Conservation (phyloP, 331 rosid genomes). For the Phaseolus coccineus region DNA sequence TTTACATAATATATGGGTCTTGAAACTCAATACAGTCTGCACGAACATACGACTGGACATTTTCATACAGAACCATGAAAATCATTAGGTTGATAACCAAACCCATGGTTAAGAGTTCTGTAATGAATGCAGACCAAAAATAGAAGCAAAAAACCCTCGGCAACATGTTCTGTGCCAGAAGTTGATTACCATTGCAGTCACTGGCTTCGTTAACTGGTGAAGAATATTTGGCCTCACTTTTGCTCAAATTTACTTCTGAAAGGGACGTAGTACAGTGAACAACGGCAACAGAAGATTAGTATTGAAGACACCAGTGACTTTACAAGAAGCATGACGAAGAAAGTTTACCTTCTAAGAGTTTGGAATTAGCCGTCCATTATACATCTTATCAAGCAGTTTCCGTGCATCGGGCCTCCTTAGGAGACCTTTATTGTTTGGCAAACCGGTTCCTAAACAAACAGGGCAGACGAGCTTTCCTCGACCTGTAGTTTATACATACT, state of each 20-base stretch:
- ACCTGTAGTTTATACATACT: constrained; percentile 55
- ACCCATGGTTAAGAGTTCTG: constrained; percentile 28
- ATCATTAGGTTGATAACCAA: constrained; percentile 17
- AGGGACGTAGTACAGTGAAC: constrained; percentile 25
- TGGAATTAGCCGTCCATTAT: constrained; percentile 84
- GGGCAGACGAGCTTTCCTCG: constrained; percentile 98
- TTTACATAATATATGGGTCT: constrained; percentile 40
- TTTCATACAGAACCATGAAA: constrained; percentile 40
- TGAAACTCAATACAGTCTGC: neutral
- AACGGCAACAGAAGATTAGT: constrained; percentile 17
- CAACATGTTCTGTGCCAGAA: constrained; percentile 4
- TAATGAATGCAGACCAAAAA: constrained; percentile 42
- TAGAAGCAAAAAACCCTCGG: constrained; percentile 15
- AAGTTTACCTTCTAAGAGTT: constrained; percentile 60
- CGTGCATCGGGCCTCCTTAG: constrained; percentile 89
- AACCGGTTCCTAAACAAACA: constrained; percentile 93
- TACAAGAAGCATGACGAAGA: constrained; percentile 25
- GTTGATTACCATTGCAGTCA: constrained; percentile 20
- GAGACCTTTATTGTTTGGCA: constrained; percentile 93
- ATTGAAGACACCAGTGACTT: constrained; percentile 24
- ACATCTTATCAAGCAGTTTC: constrained; percentile 91
- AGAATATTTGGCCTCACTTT: constrained; percentile 25
- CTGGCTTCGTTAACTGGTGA: constrained; percentile 24
- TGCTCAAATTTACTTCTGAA: constrained; percentile 32
- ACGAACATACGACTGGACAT: constrained; percentile 16